A percentile compares a stretch with the other conserved stretches of the same genome.
Evolutionary conservation across 176 grass and related monocot species (phyloP).

Genomic region (Otatea glauca): DNA sequence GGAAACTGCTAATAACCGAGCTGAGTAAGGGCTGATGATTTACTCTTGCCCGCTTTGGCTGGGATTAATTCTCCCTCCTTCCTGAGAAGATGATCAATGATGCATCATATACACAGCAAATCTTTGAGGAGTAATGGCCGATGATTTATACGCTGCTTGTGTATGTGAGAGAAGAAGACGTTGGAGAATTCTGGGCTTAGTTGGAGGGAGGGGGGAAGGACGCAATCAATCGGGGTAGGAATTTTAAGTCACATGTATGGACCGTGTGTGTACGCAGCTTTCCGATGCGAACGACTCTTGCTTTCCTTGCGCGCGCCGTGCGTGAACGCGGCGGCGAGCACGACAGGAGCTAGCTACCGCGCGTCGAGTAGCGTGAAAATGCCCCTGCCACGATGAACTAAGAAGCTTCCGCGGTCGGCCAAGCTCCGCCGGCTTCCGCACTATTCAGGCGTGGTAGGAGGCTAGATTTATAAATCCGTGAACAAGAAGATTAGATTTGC

Average conservation of each 20-base stretch:
- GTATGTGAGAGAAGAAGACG: neutral
- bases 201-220: neutral
- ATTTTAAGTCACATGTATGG: neutral
- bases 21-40: neutral
- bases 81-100: neutral
- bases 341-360: too few relatives aligned
- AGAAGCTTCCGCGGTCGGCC: too few relatives aligned
- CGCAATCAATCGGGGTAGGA: neutral
- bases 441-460: too few relatives aligned
- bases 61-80: neutral
- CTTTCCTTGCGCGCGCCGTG: too few relatives aligned
- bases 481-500: too few relatives aligned
- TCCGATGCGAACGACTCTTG: too few relatives aligned
- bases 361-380: too few relatives aligned
- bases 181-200: neutral
- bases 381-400: too few relatives aligned
- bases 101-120: neutral
- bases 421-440: too few relatives aligned
- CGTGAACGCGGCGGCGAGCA: too few relatives aligned
- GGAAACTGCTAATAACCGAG: constrained; percentile 21
- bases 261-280: neutral
- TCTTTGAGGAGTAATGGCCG: neutral
- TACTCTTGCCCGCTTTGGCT: constrained; percentile 4
- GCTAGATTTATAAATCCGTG: too few relatives aligned
- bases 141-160: neutral